Base-by-base conservation (phyloP, 169 alveolate species). In the Plasmodium gallinaceum region DNA sequence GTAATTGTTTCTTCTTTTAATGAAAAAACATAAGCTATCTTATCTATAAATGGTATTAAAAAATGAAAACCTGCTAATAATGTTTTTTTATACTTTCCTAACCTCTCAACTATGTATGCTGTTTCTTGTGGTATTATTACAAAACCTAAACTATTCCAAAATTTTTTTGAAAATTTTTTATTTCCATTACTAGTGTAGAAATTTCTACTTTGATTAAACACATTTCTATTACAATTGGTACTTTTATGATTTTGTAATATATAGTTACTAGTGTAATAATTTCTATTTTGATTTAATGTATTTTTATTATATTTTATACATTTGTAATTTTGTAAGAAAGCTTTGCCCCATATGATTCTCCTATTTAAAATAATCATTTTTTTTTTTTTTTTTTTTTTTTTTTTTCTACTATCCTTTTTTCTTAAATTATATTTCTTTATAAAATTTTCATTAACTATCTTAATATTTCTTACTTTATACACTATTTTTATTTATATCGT, bases 101-200 rank as follows among this genome's bases (percentile, higher is more conserved):
- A 96, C 72, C 97, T 80, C 92, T 97, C 99, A 46, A 97, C 88
- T 62, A 97, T 96, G 87, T 96, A 95, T 16, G 97, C 98, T 73
- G 97, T 93, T 88, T 97, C 98, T 88, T 97, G 98, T 32, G 99
- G 99, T 62, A 97, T 99, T 24, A 96, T 74, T 5, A 96, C 97
- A 70, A 97, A 73, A 8, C 98, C 98, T 24, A 95, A 32, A 70
- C 10, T 39, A 26, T 16, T 86, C 73, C 70, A 65, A 5, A 86
- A 7, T 14, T 70, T 86, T 71, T 71, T 69, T 3, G 58, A 22
- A 39, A 57, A 70, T 39, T 86, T 86, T 32, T 86, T 86, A 12
- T 65, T 65, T 22, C 61, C 85, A 60, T 51, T 71, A 74, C 92
- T 86, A 5, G 92, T 86, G 52, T 70, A 86, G 75, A 66, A 86